Evolutionary conservation across 1,284 basidiomycete genomes (phyloP).

Genomic region (Fomitiporia mediterranea): DNA sequence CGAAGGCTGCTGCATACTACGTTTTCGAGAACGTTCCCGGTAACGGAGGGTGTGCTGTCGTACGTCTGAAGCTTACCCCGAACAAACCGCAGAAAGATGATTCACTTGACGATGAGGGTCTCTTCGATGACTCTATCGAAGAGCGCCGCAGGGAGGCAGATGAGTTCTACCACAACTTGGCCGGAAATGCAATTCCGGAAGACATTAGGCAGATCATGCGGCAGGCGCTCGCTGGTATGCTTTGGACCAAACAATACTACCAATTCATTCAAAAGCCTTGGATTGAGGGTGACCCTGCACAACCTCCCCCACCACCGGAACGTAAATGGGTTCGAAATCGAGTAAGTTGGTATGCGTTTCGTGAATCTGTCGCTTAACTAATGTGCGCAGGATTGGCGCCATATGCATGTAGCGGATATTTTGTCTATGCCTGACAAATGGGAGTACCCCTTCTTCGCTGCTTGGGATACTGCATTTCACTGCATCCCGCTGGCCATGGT

Average conservation of each 20-base stretch:
- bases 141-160: slow-evolving; percentile 89
- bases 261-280: slow-evolving; percentile 95
- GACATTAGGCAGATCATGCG: slow-evolving; percentile 96
- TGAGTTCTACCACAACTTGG: slow-evolving; percentile 88
- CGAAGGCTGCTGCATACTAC: slow-evolving; percentile 93
- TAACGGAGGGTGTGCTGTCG: slow-evolving; percentile 91
- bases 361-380: not conserved
- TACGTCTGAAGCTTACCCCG: slow-evolving; percentile 90
- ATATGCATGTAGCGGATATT: slow-evolving; percentile 93
- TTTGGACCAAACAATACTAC: slow-evolving; percentile 99
- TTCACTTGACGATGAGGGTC: slow-evolving; percentile 81
- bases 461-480: slow-evolving; percentile 97
- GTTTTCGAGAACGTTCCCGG: slow-evolving; percentile 83
- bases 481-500: slow-evolving; percentile 96
- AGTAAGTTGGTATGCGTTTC: slow-evolving; percentile 37
- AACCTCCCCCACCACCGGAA: slow-evolving; percentile 90
- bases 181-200: slow-evolving; percentile 79
- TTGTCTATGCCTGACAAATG: slow-evolving; percentile 99
- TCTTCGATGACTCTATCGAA: slow-evolving; percentile 88
- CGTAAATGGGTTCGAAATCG: slow-evolving; percentile 83
- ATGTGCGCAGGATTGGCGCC: slow-evolving; percentile 77
- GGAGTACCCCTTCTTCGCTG: slow-evolving; percentile 97
- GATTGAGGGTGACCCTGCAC: slow-evolving; percentile 91
- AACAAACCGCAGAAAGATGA: slow-evolving; percentile 69
- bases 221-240: slow-evolving; percentile 96